Percentiles rank a stretch among this genome's conserved stretches.
Evolutionary conservation across 805 yeast species (phyloP).

Genomic region (Yarrowia sp.): DNA sequence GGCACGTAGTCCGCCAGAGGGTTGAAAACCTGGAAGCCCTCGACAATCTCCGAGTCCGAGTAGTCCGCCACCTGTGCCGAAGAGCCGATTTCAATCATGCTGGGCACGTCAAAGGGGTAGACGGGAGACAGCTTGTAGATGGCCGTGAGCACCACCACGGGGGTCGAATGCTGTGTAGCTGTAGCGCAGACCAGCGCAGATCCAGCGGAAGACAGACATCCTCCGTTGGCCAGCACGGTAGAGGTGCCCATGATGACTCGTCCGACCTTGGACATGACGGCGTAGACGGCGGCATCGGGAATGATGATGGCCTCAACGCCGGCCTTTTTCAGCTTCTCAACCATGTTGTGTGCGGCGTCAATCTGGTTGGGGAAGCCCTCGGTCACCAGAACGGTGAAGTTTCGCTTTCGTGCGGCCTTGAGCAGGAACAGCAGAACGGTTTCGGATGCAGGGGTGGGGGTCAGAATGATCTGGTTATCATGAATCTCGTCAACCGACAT

Average conservation of each 20-base stretch:
- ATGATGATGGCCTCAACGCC: conserved; percentile 89
- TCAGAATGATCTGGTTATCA: conserved; percentile 71
- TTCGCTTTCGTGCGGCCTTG: conserved; percentile 87
- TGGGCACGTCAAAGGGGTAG: conserved; percentile 87
- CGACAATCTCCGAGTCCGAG: conserved; percentile 70
- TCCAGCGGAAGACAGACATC: conserved; percentile 87
- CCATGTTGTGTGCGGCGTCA: conserved; percentile 77
- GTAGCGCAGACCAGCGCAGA: conserved; percentile 93
- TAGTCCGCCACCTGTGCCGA: conserved; percentile 87
- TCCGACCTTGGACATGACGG: conserved; percentile 96
- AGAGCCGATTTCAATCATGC: conserved; percentile 88
- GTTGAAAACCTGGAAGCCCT: conserved; percentile 80
- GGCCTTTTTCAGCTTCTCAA: conserved; percentile 77
- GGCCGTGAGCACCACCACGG: conserved; percentile 95
- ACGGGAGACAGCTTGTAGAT: conserved; percentile 89
- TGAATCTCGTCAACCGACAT: conserved; percentile 94
- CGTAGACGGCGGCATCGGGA: conserved; percentile 91
- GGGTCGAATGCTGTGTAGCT: conserved; percentile 94
- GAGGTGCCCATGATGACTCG: conserved; percentile 93
- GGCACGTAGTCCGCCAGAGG: conserved; percentile 90
- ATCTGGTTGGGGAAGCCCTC: conserved; percentile 92
- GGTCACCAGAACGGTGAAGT: conserved; percentile 85
- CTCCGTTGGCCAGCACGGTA: conserved; percentile 95
- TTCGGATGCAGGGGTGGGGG: conserved; percentile 94
- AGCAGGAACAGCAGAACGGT: conserved; percentile 87